Conservation (phyloP, 257 asterid species). For the Scutellaria baicalensis region DNA sequence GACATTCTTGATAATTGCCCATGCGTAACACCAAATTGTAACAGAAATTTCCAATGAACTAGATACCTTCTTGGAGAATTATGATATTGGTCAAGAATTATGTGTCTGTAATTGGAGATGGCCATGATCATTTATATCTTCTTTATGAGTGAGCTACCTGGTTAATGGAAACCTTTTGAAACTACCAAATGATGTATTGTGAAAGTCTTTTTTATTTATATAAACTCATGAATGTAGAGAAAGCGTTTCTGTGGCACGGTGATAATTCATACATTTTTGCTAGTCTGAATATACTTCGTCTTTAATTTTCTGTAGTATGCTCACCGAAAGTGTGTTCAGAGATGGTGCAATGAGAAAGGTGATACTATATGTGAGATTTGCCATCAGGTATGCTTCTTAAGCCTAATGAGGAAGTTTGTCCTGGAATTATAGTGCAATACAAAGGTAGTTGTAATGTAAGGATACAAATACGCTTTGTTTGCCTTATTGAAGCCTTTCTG, state of each 20-base stretch:
- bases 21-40: too few relatives aligned
- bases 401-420: not conserved
- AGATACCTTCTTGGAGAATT: not conserved
- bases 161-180: not conserved
- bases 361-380: slow-evolving; percentile 83
- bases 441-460: not conserved
- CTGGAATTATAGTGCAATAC: not conserved
- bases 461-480: not conserved
- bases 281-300: not conserved
- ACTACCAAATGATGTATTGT: not conserved
- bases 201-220: not conserved
- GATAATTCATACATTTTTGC: not conserved
- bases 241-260: not conserved
- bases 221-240: not conserved
- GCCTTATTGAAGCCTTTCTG: not conserved
- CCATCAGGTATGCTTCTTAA: slow-evolving; percentile 41
- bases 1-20: not conserved
- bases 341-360: slow-evolving; percentile 94
- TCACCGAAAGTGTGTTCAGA: slow-evolving; percentile 72
- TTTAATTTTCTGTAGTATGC: slow-evolving; percentile 41
- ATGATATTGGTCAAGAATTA: not conserved
- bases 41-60: not conserved
- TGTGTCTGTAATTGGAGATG: not conserved
- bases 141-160: not conserved
- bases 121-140: not conserved